Conservation (phyloP, 2,329 filamentous ascomycete species). For the Colletotrichum chlorophyti region DNA sequence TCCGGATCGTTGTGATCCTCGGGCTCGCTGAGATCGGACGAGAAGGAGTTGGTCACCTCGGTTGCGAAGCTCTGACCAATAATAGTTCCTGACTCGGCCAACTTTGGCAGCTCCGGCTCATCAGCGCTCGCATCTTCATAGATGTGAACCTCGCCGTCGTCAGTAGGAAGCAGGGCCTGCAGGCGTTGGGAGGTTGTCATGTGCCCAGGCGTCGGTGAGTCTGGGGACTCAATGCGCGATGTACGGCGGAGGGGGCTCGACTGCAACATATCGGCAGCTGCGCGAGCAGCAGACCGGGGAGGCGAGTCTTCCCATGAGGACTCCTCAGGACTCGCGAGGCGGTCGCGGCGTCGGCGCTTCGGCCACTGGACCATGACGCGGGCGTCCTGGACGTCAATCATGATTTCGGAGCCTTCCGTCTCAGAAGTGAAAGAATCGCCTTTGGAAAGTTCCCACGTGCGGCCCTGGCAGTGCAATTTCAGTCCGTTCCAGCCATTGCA, state of each 20-base stretch:
- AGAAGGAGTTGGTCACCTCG: slow-evolving; percentile 59
- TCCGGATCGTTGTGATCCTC: slow-evolving; percentile 66
- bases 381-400: slow-evolving; percentile 93
- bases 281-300: slow-evolving; percentile 47
- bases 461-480: slow-evolving; percentile 89
- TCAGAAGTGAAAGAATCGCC: slow-evolving; percentile 90
- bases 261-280: slow-evolving; percentile 53
- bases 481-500: slow-evolving; percentile 97
- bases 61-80: slow-evolving; percentile 55
- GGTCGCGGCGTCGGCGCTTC: slow-evolving; percentile 57
- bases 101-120: slow-evolving; percentile 46
- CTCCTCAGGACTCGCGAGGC: slow-evolving; percentile 63
- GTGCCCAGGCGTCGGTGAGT: slow-evolving; percentile 63
- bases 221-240: slow-evolving; percentile 73
- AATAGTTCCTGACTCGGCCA: slow-evolving; percentile 28
- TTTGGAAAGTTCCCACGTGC: slow-evolving; percentile 84
- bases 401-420: slow-evolving; percentile 86
- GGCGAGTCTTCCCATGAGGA: slow-evolving; percentile 73
- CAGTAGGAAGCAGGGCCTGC: slow-evolving; percentile 49
- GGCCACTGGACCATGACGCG: slow-evolving; percentile 93
- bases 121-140: slow-evolving; percentile 32
- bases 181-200: slow-evolving; percentile 52
- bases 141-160: slow-evolving; percentile 31
- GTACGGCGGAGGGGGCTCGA: slow-evolving; percentile 65
- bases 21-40: slow-evolving; percentile 62